phyloP scores from a whole-genome alignment of 2,329 filamentous ascomycete species.

The Nectriaceae sp. region DNA sequence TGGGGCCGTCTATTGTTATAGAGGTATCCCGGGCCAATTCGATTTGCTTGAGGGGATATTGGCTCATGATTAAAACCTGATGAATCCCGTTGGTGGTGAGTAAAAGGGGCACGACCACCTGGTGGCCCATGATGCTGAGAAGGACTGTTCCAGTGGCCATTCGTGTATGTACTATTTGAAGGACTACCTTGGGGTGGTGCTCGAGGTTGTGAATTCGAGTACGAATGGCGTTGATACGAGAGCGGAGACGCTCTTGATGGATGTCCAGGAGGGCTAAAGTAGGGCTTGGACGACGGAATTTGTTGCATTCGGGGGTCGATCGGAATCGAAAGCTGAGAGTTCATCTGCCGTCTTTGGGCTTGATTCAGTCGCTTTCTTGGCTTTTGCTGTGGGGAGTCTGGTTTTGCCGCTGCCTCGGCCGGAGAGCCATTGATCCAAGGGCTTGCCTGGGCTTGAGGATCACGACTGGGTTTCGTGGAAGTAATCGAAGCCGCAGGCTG shows the following conservation, averaged over 20 bases:
- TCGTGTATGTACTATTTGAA: slow-evolving; percentile 14
- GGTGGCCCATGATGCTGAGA: slow-evolving; percentile 15
- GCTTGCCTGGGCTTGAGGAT: not conserved
- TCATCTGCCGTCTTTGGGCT: slow-evolving; percentile 65
- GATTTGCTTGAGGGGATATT: slow-evolving; percentile 10
- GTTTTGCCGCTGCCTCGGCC: slow-evolving; percentile 6
- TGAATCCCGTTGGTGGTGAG: slow-evolving; percentile 2
- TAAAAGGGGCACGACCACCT: slow-evolving; percentile 27
- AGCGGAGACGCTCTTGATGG: slow-evolving; percentile 23
- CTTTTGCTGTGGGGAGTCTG: slow-evolving; percentile 11
- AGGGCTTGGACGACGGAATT: slow-evolving; percentile 29
- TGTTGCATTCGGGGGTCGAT: slow-evolving; percentile 49
- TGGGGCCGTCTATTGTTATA: slow-evolving; percentile 25
- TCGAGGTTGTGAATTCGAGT: slow-evolving; percentile 24
- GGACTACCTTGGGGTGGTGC: slow-evolving; percentile 12
- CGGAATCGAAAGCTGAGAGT: slow-evolving; percentile 57
- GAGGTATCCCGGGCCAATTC: slow-evolving; percentile 15
- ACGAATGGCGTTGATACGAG: slow-evolving; percentile 23
- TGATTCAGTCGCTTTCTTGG: slow-evolving; percentile 59
- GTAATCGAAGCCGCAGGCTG: slow-evolving; percentile 2
- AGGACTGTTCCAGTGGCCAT: slow-evolving; percentile 23
- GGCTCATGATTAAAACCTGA: not conserved
- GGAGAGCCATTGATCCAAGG: not conserved
- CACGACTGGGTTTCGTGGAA: not conserved
- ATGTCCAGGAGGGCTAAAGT: slow-evolving; percentile 32